These are phyloP conservation scores for Collybia sordida DNA, from an alignment of 768 basidiomycete species.

Conservation along the genomic window DNA sequence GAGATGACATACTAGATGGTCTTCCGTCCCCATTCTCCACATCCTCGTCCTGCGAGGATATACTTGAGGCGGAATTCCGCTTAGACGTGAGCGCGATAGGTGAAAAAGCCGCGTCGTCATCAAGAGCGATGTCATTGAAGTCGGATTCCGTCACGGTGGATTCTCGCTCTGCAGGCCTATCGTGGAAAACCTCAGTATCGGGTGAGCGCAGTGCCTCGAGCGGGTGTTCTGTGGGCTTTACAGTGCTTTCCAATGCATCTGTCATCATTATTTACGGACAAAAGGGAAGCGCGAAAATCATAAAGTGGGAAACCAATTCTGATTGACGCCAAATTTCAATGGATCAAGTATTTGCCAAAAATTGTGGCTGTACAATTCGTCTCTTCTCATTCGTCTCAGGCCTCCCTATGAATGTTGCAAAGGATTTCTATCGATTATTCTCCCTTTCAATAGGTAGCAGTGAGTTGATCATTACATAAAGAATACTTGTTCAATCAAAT, in stretches of 20 bases:
- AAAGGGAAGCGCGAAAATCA: neutral
- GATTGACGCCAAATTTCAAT: too few relatives aligned
- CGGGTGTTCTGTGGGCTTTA: constrained; percentile 17
- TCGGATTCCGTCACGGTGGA: constrained; percentile 55
- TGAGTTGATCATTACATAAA: too few relatives aligned
- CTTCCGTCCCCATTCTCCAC: constrained; percentile 14
- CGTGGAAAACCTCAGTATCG: constrained; percentile 28
- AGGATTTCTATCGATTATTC: too few relatives aligned
- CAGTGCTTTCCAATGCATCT: constrained; percentile 11
- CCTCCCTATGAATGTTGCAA: too few relatives aligned
- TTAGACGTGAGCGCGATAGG: constrained; percentile 31
- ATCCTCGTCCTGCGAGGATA: constrained; percentile 10
- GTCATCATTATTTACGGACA: constrained; percentile 16
- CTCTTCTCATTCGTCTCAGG: too few relatives aligned
- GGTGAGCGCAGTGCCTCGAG: constrained; percentile 56
- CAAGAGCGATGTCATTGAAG: constrained; percentile 62
- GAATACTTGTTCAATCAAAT: too few relatives aligned
- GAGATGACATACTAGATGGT: constrained; percentile 4
- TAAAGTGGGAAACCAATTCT: too few relatives aligned
- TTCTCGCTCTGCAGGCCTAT: constrained; percentile 27
- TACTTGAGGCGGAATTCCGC: constrained; percentile 13
- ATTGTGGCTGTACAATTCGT: too few relatives aligned
- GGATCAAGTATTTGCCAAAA: too few relatives aligned
- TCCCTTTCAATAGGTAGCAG: too few relatives aligned
- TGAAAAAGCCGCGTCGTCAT: constrained; percentile 42